Conservation (phyloP, 2,329 filamentous ascomycete species). For the Claviceps digitariae region DNA sequence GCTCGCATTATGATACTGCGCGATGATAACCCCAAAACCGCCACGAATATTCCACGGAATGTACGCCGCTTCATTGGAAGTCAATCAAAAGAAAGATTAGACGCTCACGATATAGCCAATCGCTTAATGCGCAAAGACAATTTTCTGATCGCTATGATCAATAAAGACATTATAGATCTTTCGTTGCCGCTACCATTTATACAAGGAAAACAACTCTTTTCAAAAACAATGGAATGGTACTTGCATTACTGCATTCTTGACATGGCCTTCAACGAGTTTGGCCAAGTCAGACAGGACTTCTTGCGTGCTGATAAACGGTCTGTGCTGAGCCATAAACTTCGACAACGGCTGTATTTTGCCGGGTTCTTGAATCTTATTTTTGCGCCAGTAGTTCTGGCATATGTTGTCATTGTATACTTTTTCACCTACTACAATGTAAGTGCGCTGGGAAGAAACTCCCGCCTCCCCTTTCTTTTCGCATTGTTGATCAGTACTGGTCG, state of each 20-base stretch:
- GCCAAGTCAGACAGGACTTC: constrained; percentile 77
- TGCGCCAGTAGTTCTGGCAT: constrained; percentile 76
- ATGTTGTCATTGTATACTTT: constrained; percentile 79
- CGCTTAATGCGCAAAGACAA: constrained; percentile 93
- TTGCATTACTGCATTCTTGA: constrained; percentile 82
- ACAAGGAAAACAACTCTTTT: constrained; percentile 68
- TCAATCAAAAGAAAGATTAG: constrained; percentile 85
- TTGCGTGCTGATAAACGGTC: constrained; percentile 71
- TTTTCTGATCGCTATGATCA: constrained; percentile 91
- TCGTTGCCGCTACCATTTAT: constrained; percentile 77
- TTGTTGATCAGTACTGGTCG: background rate
- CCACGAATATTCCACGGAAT: constrained; percentile 36
- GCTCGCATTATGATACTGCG: constrained; percentile 71
- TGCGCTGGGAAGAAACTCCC: constrained; percentile 3
- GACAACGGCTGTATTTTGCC: constrained; percentile 65
- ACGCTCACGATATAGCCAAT: constrained; percentile 95
- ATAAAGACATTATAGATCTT: constrained; percentile 87
- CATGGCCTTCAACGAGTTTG: constrained; percentile 81
- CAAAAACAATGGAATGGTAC: constrained; percentile 83
- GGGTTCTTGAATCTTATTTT: constrained; percentile 77
- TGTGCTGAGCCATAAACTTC: constrained; percentile 64
- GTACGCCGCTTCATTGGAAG: constrained; percentile 54
- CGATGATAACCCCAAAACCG: constrained; percentile 76
- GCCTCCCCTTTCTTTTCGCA: background rate
- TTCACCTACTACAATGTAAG: constrained; percentile 85